Conservation (phyloP, 2,329 filamentous ascomycete genomes). For the Monosporascus cannonballus region DNA sequence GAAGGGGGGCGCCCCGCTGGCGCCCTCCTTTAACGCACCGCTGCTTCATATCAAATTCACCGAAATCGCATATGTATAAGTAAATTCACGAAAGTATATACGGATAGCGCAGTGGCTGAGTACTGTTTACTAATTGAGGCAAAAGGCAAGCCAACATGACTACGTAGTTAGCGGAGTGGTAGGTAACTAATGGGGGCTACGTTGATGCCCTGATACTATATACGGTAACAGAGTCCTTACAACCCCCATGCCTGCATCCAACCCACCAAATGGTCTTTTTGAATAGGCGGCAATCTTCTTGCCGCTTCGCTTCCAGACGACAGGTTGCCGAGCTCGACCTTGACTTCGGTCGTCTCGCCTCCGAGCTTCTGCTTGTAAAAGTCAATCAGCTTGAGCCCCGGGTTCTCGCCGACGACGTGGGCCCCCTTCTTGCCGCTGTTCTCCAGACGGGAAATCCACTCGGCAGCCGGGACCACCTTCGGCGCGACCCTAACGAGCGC, state of each 20-base stretch:
- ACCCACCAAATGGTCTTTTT: neutral
- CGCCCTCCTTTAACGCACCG: too few species aligned
- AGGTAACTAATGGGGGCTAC: too few species aligned
- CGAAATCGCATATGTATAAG: too few species aligned
- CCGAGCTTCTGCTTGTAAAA: slow-evolving; percentile 11
- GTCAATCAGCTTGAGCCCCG: slow-evolving; percentile 9
- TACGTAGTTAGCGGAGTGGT: too few species aligned
- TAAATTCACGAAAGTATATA: too few species aligned
- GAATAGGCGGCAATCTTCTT: neutral
- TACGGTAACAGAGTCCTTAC: neutral
- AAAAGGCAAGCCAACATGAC: too few species aligned
- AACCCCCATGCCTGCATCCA: neutral
- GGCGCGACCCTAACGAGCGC: slow-evolving; percentile 5
- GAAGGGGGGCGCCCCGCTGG: too few species aligned
- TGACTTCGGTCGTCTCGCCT: neutral
- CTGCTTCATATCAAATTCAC: too few species aligned
- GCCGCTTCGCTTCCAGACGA: neutral
- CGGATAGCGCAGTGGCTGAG: too few species aligned
- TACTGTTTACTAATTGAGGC: too few species aligned
- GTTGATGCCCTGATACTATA: too few species aligned
- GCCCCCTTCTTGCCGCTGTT: slow-evolving; percentile 1
- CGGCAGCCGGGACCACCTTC: slow-evolving; percentile 3
- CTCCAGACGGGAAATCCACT: slow-evolving; percentile 9
- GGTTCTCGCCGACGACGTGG: slow-evolving; percentile 6
- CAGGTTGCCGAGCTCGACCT: neutral